Evolutionary conservation across 2,329 filamentous ascomycete species (phyloP).

Genomic region (Fusarium domesticum): DNA sequence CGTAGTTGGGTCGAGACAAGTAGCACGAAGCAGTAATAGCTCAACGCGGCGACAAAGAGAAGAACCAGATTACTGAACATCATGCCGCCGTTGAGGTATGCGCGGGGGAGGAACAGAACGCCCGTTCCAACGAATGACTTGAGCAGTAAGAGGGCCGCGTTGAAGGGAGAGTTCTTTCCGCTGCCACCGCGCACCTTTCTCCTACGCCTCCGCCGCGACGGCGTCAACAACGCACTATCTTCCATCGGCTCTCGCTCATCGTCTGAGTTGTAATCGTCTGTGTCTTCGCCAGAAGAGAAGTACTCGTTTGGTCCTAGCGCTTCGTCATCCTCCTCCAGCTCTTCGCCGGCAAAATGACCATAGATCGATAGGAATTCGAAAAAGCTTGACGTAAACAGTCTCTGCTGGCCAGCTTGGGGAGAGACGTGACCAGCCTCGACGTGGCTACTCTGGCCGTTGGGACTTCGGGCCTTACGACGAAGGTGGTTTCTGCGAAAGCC

Average conservation of each 20-base stretch:
- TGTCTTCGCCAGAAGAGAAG: slow-evolving; percentile 75
- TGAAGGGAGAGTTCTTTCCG: slow-evolving; percentile 74
- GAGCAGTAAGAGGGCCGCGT: slow-evolving; percentile 79
- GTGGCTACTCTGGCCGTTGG: slow-evolving; percentile 36
- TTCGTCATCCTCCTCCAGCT: slow-evolving; percentile 95
- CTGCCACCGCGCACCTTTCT: slow-evolving; percentile 70
- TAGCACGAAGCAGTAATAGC: slow-evolving; percentile 96
- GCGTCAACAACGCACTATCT: slow-evolving; percentile 76
- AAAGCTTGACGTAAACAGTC: slow-evolving; percentile 85
- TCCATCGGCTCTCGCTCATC: slow-evolving; percentile 80
- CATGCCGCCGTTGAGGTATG: slow-evolving; percentile 96
- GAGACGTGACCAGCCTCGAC: slow-evolving; percentile 36
- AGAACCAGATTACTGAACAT: slow-evolving; percentile 91
- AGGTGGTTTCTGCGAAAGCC: slow-evolving; percentile 91
- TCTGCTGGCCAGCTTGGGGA: slow-evolving; percentile 36
- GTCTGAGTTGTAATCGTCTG: slow-evolving; percentile 59
- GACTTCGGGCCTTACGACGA: slow-evolving; percentile 68
- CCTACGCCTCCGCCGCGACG: slow-evolving; percentile 69
- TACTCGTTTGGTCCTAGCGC: slow-evolving; percentile 84
- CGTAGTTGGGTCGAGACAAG: slow-evolving; percentile 82
- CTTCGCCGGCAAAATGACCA: slow-evolving; percentile 95
- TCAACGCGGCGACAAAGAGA: slow-evolving; percentile 78
- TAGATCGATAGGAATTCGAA: slow-evolving; percentile 94
- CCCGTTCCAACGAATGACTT: slow-evolving; percentile 98
- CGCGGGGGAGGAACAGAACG: slow-evolving; percentile 86